Evolutionary conservation across 768 basidiomycete genomes (phyloP), one percentile per base, ranked within the genome.

Genomic region (Amanita brunnescens): DNA sequence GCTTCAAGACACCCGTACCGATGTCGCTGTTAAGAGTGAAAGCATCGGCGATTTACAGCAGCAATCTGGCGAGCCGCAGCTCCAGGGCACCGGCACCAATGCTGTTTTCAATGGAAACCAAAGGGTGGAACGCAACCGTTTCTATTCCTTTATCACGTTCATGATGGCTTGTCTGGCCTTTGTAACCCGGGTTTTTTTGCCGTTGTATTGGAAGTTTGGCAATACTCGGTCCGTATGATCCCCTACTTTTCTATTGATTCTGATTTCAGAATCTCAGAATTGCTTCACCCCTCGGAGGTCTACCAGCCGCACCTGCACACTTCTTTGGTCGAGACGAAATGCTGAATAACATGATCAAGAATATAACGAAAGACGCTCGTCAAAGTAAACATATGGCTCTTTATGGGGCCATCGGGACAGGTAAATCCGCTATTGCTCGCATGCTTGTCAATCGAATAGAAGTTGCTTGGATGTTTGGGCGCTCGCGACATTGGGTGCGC

Each of bases 281-380:
- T 7, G 26, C 46, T 3, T 47, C 18, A 4, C 32, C 46, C 20
- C n/a, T 47, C 8, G 18, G 13, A 20, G n/a, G 47, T n/a, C 16
- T 48, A 13, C 47, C 47, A 4, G 35, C 47, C 24, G 34, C 34
- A 24, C 47, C 47, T 5, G 47, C 37, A 21, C 18, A 20, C 13
- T 48, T 48, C 23, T 48, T 14, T 24, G 47, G 47, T 6, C 47
- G 47, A 16, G 47, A 48, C 20, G 21, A 48, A 8, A 35, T 48
- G 6, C n/a, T 48, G 9, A 37, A 48, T 8, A 23, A 35, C 20
- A 48, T 48, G 47, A 29, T 48, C 12, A 21, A 12, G 16, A 48
- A 37, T 0, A 6, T 38, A 12, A 38, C 8, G 14, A 38, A 37
- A 21, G 47, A 18, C 9, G 21, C 12, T 20, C 18, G 33, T 12